A percentile compares a stretch with the other conserved stretches of the same genome.
phyloP scores from a whole-genome alignment of 2,329 filamentous ascomycete species.

The Knoxdaviesia proteae region DNA sequence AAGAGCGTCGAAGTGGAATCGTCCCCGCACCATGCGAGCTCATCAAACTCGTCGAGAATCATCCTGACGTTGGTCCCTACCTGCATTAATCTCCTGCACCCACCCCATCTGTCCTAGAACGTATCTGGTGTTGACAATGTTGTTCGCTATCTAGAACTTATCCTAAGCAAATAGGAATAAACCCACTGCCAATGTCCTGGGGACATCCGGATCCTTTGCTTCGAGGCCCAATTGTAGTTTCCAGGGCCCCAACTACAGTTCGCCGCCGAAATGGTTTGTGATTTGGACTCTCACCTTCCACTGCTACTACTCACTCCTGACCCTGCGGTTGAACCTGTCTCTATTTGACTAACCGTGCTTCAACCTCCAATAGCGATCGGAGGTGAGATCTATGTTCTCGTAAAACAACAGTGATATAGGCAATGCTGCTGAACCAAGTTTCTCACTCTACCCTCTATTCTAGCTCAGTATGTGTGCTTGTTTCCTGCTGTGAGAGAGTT shows the following conservation, averaged over 20 bases:
- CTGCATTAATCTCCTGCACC: background rate
- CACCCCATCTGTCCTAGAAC: background rate
- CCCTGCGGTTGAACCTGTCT: no score
- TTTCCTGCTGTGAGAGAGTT: background rate
- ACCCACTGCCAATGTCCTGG: slow-evolving; percentile 78
- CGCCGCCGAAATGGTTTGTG: slow-evolving; percentile 56
- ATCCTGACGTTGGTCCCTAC: slow-evolving; percentile 4
- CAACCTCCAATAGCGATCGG: slow-evolving; percentile 27
- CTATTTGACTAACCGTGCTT: slow-evolving; percentile 10
- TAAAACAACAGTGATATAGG: no score
- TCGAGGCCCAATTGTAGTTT: slow-evolving; percentile 78
- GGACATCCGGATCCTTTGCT: slow-evolving; percentile 53
- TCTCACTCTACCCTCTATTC: no score
- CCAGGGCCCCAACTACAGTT: slow-evolving; percentile 53
- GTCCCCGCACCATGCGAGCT: no score
- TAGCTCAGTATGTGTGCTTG: slow-evolving; percentile 15
- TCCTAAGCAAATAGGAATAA: slow-evolving; percentile 82
- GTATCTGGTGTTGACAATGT: background rate
- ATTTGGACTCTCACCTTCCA: no score
- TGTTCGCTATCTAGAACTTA: slow-evolving; percentile 40
- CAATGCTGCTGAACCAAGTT: no score
- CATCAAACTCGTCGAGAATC: slow-evolving; percentile 2
- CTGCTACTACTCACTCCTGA: no score
- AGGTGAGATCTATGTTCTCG: slow-evolving; percentile 19
- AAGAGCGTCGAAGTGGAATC: no score